Base-by-base conservation (phyloP, 176 grass and related monocot genomes). In the Saccharum officinarum region DNA sequence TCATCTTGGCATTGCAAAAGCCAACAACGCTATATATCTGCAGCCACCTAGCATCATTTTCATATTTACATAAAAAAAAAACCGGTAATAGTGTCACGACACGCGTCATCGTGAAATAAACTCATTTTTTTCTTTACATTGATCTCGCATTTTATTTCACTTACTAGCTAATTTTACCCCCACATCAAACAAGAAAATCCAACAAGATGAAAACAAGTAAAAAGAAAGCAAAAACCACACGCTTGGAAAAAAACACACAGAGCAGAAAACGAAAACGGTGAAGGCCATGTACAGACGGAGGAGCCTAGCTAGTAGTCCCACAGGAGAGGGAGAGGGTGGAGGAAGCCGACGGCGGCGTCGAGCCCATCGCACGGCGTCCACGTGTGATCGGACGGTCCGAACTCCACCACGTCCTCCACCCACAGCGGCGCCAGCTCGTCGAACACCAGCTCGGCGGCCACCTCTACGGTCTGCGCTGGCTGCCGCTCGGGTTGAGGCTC, bases 341-440 rank as follows among this genome's bases (percentile, higher is more conserved):
- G 85, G 85, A 25, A 85, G 59, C n/a, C 59, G 63, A 14, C 62
- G 42, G 77, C 37, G 0, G 85, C 71, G 17, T 91, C 89, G 1
- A 81, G 25, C 28, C 54, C 65, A 0, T 91, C 89, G 64, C 80
- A 91, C 0, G 76, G 71, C 62, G 71, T 87, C 85, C 89, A 91
- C 50, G 44, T 20, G 16, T 88, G 85, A 84, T 88, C 85, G 17
- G 69, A 83, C 66, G 76, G 39, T 4, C 52, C 52, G 14, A 88
- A 77, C 22, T 85, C 85, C 64, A 59, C 83, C 61, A 87, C 85
- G 76, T 92, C 86, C 40, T 92, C 87, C 71, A 87, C 71, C 87
- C 87, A 89, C 3, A 92, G 75, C 36, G 87, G 91, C 70, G 91
- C 87, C 71, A 92, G 76, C 69, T 92, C 91, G 70, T 89, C 91